Evolutionary conservation across 2,329 filamentous ascomycete species (phyloP), one percentile per base, ranked within the genome.

Genomic region (Penicillium rolfsii): DNA sequence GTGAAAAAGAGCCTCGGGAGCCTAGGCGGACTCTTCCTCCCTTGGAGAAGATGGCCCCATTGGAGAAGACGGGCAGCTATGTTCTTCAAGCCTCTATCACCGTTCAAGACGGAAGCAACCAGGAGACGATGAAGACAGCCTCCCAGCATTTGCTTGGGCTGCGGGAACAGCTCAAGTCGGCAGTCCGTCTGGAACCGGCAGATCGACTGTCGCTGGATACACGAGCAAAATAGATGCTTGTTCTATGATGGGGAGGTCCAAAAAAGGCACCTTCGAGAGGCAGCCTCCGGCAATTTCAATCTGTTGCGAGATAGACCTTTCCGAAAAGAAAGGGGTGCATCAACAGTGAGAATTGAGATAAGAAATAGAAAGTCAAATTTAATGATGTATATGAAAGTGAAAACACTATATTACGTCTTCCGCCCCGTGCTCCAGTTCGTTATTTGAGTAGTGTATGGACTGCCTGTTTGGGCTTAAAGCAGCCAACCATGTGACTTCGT

Each of bases 181-280:
- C 82, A 16, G 81, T 89, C 24, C 83, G 85, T 55, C 70, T 89
- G 66, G 79, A 81, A 50, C 79, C 83, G 49, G 84, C 83, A 0
- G 85, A 89, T 72, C 78, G 87, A 53, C 73, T 89, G 53, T 78
- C 83, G 28, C 74, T 89, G 63, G 86, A 89, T 70, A 86, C 85
- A 3, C 79, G 86, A 58, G 83, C 86, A 41, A 87, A 83, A 71
- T 84, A 79, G 71, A 57, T 19, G 6, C 52, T 35, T 41, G n/a
- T 43, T 3, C 24, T 26, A n/a, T 9, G 1, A 2, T 4, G 24
- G 19, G 28, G 5, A 40, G 19, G 19, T 14, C 35, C 30, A 11
- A 9, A 28, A 40, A 12, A 14, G 9, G 16, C 12, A 16, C 3
- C 7, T 22, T 50, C 11, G 60, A 60, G 64, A 64, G 64, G 56